These are phyloP conservation scores for Boletus austroedulis DNA, from an alignment of 1,284 basidiomycete species.

Conservation along the genomic window DNA sequence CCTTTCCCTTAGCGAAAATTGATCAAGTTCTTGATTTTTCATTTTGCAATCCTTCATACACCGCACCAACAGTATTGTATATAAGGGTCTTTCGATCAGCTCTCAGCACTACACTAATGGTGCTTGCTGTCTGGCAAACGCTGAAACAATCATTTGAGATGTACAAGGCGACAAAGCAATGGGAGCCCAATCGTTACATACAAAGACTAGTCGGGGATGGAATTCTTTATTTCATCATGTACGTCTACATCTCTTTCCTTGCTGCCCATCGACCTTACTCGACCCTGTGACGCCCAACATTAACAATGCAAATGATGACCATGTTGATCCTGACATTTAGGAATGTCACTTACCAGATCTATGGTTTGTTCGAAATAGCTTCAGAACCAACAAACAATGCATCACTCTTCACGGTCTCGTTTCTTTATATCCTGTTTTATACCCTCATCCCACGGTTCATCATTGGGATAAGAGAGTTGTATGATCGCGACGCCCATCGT, in stretches of 20 bases:
- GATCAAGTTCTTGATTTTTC: background rate
- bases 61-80: no score
- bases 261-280: no score
- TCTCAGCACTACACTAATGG: background rate
- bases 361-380: background rate
- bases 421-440: background rate
- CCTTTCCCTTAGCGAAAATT: background rate
- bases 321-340: no score
- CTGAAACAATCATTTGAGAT: background rate
- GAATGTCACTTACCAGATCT: background rate
- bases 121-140: background rate
- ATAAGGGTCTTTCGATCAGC: background rate
- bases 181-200: background rate
- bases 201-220: background rate
- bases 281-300: no score
- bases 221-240: background rate
- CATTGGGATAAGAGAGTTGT: conserved; percentile 9
- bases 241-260: background rate
- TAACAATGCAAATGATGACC: no score
- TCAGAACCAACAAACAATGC: background rate
- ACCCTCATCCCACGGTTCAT: conserved; percentile 5
- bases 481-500: background rate
- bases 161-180: background rate
- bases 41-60: background rate
- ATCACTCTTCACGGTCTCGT: background rate